Conservation (phyloP, 371 early-diverging fungal species). For the Funneliformis caledonium region DNA sequence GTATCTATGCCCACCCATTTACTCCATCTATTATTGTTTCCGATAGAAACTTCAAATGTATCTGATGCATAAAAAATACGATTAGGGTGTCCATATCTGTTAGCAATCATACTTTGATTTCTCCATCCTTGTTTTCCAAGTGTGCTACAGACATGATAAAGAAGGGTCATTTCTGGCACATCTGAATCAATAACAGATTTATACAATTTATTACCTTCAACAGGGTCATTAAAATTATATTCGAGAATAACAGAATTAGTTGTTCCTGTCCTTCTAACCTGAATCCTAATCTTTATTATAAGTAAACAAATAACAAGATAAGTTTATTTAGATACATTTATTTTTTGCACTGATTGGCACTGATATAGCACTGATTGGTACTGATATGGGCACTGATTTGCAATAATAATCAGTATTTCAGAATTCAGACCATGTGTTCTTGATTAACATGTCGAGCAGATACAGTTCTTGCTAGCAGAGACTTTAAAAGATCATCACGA, state of each 20-base stretch:
- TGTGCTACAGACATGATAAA: constrained; percentile 2
- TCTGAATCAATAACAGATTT: constrained; percentile 20
- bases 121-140: constrained; percentile 25
- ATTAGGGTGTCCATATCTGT: constrained; percentile 2
- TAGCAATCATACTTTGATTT: not conserved
- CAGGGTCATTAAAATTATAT: constrained; percentile 13
- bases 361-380: not conserved
- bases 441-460: not conserved
- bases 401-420: not conserved
- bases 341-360: too few relatives aligned
- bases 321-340: not conserved
- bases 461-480: constrained; percentile 6
- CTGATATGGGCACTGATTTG: not conserved
- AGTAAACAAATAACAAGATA: not conserved
- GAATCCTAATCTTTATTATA: constrained; percentile 12
- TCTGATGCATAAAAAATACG: not conserved
- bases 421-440: constrained; percentile 24
- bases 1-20: constrained; percentile 18
- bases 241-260: constrained; percentile 1
- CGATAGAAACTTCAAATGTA: not conserved
- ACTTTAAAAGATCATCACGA: not conserved
- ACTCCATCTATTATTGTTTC: constrained; percentile 14
- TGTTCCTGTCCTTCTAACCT: not conserved
- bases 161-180: not conserved
- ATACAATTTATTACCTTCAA: constrained; percentile 14